Conservation (phyloP, 2,329 filamentous ascomycete genomes). For the Periconia macrospinosa region DNA sequence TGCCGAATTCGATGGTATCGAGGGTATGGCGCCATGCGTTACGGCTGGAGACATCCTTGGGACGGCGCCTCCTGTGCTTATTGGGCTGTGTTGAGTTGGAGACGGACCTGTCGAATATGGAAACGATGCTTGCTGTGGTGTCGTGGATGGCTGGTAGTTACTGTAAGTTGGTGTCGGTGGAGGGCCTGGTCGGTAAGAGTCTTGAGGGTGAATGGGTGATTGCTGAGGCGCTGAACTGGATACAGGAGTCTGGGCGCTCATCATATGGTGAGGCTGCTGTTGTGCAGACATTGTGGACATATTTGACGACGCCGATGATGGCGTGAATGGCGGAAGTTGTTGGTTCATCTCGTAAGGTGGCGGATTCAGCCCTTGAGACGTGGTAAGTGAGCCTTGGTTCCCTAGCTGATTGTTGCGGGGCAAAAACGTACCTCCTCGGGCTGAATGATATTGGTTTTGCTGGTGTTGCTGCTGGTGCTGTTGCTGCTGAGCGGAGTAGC, state of each 20-base stretch:
- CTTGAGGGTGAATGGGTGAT: constrained; percentile 61
- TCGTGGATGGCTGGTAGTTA: constrained; percentile 59
- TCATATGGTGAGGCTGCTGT: constrained; percentile 51
- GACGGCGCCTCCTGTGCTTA: constrained; percentile 50
- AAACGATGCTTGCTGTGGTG: constrained; percentile 52
- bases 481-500: constrained; percentile 47
- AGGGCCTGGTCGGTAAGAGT: constrained; percentile 56
- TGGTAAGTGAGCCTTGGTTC: constrained; percentile 61
- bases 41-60: constrained; percentile 57
- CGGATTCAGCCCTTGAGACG: constrained; percentile 64
- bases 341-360: constrained; percentile 68
- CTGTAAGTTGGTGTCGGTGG: constrained; percentile 63
- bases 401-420: constrained; percentile 57
- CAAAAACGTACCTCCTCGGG: constrained; percentile 56
- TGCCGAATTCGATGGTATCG: constrained; percentile 53
- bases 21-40: constrained; percentile 46
- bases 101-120: constrained; percentile 54
- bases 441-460: constrained; percentile 36
- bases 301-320: constrained; percentile 55
- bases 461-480: constrained; percentile 26
- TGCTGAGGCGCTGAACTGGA: constrained; percentile 42
- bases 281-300: constrained; percentile 50
- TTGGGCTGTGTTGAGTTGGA: constrained; percentile 53
- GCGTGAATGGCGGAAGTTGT: constrained; percentile 63
- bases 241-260: constrained; percentile 48